These are phyloP conservation scores for Pittosporum tobira DNA, from an alignment of 129 eudicot genomes.

Conservation along the genomic window DNA sequence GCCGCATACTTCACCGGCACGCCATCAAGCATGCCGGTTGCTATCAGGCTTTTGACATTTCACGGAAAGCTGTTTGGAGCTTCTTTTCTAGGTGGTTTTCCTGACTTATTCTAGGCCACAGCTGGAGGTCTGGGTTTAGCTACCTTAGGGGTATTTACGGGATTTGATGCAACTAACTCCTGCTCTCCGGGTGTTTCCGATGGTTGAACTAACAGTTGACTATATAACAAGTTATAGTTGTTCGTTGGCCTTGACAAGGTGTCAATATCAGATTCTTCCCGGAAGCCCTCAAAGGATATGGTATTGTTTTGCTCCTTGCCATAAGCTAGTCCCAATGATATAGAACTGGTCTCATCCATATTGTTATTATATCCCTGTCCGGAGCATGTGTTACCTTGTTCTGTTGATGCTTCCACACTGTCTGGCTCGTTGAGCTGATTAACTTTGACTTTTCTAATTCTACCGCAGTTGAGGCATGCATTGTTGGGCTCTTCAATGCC, in stretches of 20 bases:
- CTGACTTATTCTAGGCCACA: slow-evolving; percentile 32
- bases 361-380: too few relatives aligned
- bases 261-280: slow-evolving; percentile 45
- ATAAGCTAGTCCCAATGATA: slow-evolving; percentile 38
- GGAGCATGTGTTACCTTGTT: slow-evolving; percentile 14
- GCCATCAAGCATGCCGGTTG: slow-evolving; percentile 80
- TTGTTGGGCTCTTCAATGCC: slow-evolving; percentile 19
- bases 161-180: slow-evolving; percentile 36
- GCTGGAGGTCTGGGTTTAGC: slow-evolving; percentile 24
- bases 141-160: slow-evolving; percentile 19
- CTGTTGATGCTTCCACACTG: slow-evolving; percentile 22
- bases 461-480: slow-evolving; percentile 18
- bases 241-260: slow-evolving; percentile 31
- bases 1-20: slow-evolving; percentile 65
- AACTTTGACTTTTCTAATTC: slow-evolving; percentile 32
- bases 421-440: slow-evolving; percentile 31
- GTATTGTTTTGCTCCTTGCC: slow-evolving; percentile 29
- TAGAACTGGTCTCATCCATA: slow-evolving; percentile 27
- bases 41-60: slow-evolving; percentile 67
- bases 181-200: slow-evolving; percentile 27
- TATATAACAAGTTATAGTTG: slow-evolving; percentile 39
- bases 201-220: slow-evolving; percentile 39
- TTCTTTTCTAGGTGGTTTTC: slow-evolving; percentile 54
- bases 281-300: slow-evolving; percentile 52
- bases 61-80: slow-evolving; percentile 84